Conservation (phyloP, 306 rosid genomes). For the Lathyrus sativus region DNA sequence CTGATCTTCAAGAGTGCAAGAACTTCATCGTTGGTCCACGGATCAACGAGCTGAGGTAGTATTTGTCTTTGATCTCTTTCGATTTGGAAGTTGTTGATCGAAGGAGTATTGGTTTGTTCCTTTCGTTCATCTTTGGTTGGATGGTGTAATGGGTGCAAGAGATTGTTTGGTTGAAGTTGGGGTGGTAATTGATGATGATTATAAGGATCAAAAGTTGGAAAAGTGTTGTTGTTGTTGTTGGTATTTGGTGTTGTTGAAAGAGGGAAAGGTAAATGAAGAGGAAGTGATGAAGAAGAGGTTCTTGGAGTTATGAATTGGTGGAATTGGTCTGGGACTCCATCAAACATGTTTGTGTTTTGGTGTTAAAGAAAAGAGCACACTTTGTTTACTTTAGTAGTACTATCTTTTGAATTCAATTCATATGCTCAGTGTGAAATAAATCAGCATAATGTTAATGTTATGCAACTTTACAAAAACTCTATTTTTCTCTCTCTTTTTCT, state of each 20-base stretch:
- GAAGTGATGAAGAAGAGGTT: slow-evolving; percentile 48
- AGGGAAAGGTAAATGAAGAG: slow-evolving; percentile 65
- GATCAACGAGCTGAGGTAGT: slow-evolving; percentile 33
- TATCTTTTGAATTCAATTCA: slow-evolving; percentile 31
- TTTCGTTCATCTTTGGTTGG: slow-evolving; percentile 37
- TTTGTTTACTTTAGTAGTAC: slow-evolving; percentile 34
- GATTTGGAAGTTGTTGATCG: slow-evolving; percentile 45
- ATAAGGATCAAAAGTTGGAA: slow-evolving; percentile 45
- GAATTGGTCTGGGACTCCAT: slow-evolving; percentile 88
- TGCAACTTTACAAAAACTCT: slow-evolving; percentile 48
- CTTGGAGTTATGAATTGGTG: slow-evolving; percentile 85
- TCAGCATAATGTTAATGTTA: slow-evolving; percentile 42
- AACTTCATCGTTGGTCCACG: slow-evolving; percentile 79
- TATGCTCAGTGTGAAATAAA: slow-evolving; percentile 58
- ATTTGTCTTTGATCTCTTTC: slow-evolving; percentile 43
- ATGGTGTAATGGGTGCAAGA: slow-evolving; percentile 57
- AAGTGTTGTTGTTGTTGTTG: slow-evolving; percentile 7
- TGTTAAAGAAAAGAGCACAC: background rate
- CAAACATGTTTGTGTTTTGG: slow-evolving; percentile 60
- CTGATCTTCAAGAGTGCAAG: slow-evolving; percentile 80
- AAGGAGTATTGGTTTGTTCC: slow-evolving; percentile 7
- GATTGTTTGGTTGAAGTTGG: slow-evolving; percentile 48
- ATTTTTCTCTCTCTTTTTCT: slow-evolving; percentile 25
- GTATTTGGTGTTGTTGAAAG: slow-evolving; percentile 18
- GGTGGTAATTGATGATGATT: slow-evolving; percentile 38